phyloP scores from a whole-genome alignment of 2,329 filamentous ascomycete genomes.

The Pyrenophora teres region DNA sequence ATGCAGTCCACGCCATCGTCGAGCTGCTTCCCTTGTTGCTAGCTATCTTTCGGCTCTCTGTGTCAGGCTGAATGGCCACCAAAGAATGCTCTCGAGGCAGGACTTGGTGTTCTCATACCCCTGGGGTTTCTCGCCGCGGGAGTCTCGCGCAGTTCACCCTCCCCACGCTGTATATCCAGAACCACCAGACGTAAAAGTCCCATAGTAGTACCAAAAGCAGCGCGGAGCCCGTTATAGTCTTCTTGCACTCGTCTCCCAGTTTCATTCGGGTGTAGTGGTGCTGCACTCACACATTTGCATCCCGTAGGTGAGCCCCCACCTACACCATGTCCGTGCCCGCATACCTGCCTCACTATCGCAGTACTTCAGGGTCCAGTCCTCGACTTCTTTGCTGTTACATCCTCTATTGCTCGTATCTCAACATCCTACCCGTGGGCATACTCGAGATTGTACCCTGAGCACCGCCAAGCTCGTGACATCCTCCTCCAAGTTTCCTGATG shows the following conservation, averaged over 20 bases:
- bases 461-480: constrained; percentile 2
- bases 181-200: not conserved
- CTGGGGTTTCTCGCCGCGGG: not conserved
- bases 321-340: not conserved
- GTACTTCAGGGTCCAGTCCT: not conserved
- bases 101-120: not conserved
- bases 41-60: too few species aligned
- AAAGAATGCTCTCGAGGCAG: not conserved
- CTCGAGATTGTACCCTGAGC: not conserved
- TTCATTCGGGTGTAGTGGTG: not conserved
- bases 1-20: too few species aligned
- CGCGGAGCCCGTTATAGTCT: not conserved
- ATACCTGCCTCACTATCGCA: not conserved
- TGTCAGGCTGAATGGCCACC: not conserved
- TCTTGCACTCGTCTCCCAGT: not conserved
- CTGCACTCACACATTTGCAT: not conserved
- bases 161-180: too few species aligned
- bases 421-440: not conserved
- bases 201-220: constrained; percentile 1
- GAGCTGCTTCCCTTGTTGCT: too few species aligned
- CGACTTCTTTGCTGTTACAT: not conserved
- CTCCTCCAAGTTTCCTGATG: constrained; percentile 11
- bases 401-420: not conserved
- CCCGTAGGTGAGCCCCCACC: not conserved
- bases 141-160: not conserved